Evolutionary conservation across 2,329 filamentous ascomycete species (phyloP), one percentile per base, ranked within the genome.

Genomic region (Paecilomyces fulvus): DNA sequence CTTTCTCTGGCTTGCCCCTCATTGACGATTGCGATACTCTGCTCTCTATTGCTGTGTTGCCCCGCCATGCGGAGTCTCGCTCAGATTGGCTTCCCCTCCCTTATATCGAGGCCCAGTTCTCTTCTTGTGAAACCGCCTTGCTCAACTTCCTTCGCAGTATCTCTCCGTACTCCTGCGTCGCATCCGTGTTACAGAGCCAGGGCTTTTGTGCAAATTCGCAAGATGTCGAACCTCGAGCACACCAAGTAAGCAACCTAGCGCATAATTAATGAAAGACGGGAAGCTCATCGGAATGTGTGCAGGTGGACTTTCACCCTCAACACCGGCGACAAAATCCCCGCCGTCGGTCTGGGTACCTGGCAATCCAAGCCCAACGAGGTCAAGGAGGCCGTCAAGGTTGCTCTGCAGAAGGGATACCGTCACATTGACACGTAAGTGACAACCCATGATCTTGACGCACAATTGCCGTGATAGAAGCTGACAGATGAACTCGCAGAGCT

Each of bases 81-180:
- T 49, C 14, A 10, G 8, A n/a, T 11, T n/a, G 25, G 48, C 20
- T 23, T 55, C 20, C 53, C 43, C 53, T 55, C 43, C 30, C n/a
- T 55, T 48, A 55, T 55, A 55, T 31, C 28, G 25, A n/a, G 53
- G 43, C 12, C 31, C 46, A 54, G 0, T 87, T 86, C 67, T 88
- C 85, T 72, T 84, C 84, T 53, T 88, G 70, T 37, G 90, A 81
- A n/a, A 48, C 53, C 25, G 25, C 4, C 76, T 90, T 90, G 85
- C 4, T 84, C 78, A 52, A 82, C 83, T 68, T 88, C 84, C 74
- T 88, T 83, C 63, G 86, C 77, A 0, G 84, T 84, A 12, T 87
- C 77, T 60, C 87, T 78, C 61, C 82, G 78, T 55, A 91, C 17
- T 55, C 10, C 52, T 49, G 20, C 49, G 52, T 52, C 50, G 33